These are phyloP conservation scores for Boletus rufocinnamomeus DNA, from an alignment of 768 basidiomycete genomes.

Conservation along the genomic window DNA sequence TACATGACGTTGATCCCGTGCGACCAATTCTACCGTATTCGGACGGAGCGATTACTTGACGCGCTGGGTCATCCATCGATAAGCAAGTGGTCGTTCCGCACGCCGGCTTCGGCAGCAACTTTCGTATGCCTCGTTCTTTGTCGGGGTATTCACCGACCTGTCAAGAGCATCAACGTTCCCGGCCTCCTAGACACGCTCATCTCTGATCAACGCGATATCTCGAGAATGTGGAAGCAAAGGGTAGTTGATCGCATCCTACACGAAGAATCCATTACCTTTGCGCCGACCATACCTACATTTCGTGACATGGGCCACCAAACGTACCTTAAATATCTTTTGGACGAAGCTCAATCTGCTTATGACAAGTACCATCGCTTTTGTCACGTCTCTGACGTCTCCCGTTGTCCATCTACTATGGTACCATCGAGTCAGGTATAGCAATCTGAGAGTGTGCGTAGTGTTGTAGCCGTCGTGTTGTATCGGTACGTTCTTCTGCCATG, in stretches of 20 bases:
- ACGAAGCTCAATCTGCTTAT: conserved; percentile 15
- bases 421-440: too few species aligned
- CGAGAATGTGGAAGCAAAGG: conserved; percentile 19
- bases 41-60: too few species aligned
- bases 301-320: conserved; percentile 12
- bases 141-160: conserved; percentile 13
- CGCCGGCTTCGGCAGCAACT: conserved; percentile 19
- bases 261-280: conserved; percentile 14
- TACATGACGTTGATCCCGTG: too few species aligned
- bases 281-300: conserved; percentile 20
- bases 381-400: too few species aligned
- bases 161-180: conserved; percentile 9
- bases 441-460: too few species aligned
- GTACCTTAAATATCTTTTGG: conserved; percentile 13
- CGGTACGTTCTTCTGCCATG: too few species aligned
- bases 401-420: too few species aligned
- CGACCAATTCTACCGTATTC: too few species aligned
- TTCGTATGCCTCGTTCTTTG: conserved; percentile 22
- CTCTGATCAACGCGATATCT: conserved; percentile 18
- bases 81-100: neutral
- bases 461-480: too few species aligned
- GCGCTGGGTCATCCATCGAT: too few species aligned
- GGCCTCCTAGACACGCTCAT: conserved; percentile 18
- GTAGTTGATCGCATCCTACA: conserved; percentile 21
- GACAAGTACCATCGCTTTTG: neutral